Evolutionary conservation across 2,329 filamentous ascomycete genomes (phyloP).

Genomic region (Aspergillus pseudotamarii): DNA sequence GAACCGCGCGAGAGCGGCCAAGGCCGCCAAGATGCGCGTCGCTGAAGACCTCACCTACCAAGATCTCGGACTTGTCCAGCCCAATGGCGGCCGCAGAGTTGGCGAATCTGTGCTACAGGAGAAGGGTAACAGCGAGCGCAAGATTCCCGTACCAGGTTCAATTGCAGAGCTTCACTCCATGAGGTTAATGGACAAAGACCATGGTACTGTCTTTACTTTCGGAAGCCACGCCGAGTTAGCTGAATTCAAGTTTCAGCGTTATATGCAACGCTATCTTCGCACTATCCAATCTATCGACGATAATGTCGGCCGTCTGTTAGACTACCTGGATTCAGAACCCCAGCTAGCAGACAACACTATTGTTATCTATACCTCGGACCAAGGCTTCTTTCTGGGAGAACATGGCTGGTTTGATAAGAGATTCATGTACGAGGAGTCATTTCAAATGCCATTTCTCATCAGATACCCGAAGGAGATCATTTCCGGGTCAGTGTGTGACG

Average conservation of each 20-base stretch:
- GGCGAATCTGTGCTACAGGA: slow-evolving; percentile 37
- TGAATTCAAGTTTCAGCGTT: slow-evolving; percentile 60
- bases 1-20: slow-evolving; percentile 54
- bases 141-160: neutral
- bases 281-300: slow-evolving; percentile 58
- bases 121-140: slow-evolving; percentile 1
- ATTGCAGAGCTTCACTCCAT: neutral
- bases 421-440: slow-evolving; percentile 61
- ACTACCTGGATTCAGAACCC: neutral
- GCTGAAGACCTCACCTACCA: slow-evolving; percentile 55
- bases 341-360: slow-evolving; percentile 47
- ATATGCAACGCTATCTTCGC: slow-evolving; percentile 59
- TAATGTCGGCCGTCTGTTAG: neutral
- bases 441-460: slow-evolving; percentile 60
- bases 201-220: neutral
- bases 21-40: slow-evolving; percentile 55
- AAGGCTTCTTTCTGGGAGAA: slow-evolving; percentile 60
- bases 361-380: slow-evolving; percentile 58
- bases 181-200: neutral
- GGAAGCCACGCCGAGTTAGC: slow-evolving; percentile 39
- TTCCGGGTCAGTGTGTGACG: slow-evolving; percentile 26
- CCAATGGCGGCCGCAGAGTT: slow-evolving; percentile 46
- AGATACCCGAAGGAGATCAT: slow-evolving; percentile 49
- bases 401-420: slow-evolving; percentile 62
- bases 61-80: slow-evolving; percentile 56